Evolutionary conservation across 169 alveolate species (phyloP).

Genomic region (Theileria luwenshuni): DNA sequence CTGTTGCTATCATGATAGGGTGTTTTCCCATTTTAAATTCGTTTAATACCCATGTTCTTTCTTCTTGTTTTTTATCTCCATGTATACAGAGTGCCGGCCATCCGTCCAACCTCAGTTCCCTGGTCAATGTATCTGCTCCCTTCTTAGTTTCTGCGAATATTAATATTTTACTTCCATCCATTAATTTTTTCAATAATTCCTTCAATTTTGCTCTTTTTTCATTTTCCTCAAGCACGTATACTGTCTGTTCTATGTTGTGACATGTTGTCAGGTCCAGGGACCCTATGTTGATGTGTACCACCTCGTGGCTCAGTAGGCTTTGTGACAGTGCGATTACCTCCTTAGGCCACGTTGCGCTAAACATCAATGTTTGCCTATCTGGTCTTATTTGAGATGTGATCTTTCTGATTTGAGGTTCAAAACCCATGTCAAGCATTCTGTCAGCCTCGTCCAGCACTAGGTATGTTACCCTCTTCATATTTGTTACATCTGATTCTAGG

Average conservation of each 20-base stretch:
- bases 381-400: conserved; percentile 89
- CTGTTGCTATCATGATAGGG: conserved; percentile 98
- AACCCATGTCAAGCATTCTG: conserved; percentile 99
- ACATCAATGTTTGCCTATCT: conserved; percentile 94
- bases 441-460: conserved; percentile 99
- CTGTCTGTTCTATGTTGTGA: conserved; percentile 89
- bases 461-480: conserved; percentile 94
- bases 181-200: conserved; percentile 69
- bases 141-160: conserved; percentile 89
- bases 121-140: conserved; percentile 85
- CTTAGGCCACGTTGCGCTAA: conserved; percentile 99
- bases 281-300: conserved; percentile 97
- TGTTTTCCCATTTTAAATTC: conserved; percentile 93
- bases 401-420: conserved; percentile 96
- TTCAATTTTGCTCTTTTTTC: conserved; percentile 69
- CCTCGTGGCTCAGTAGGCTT: conserved; percentile 91
- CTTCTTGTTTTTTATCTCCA: conserved; percentile 96
- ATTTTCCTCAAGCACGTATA: conserved; percentile 78
- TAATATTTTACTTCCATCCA: conserved; percentile 84
- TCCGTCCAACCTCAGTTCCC: conserved; percentile 88
- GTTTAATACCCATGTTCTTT: conserved; percentile 90
- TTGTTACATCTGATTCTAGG: conserved; percentile 88
- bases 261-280: conserved; percentile 89
- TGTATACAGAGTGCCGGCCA: conserved; percentile 94
- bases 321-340: conserved; percentile 93